phyloP scores from a whole-genome alignment of 2,329 filamentous ascomycete genomes.

The Talaromyces albobiverticillius region DNA sequence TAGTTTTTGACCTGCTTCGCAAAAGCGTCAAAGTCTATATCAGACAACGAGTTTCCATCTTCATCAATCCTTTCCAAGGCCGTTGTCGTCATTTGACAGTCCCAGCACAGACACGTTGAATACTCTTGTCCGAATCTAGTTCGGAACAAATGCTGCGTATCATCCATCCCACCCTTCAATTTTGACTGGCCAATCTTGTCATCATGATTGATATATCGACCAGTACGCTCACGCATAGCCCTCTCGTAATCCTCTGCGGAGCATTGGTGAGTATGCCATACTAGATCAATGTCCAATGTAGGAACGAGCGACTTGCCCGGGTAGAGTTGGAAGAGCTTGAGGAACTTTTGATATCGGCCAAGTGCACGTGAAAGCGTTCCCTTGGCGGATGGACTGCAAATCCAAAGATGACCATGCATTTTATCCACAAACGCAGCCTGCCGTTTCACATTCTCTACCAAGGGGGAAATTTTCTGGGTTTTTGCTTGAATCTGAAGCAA shows the following conservation, averaged over 20 bases:
- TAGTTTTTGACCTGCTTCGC: not conserved
- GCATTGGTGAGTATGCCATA: constrained; percentile 47
- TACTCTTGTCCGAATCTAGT: constrained; percentile 37
- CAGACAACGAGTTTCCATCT: not conserved
- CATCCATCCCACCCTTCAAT: constrained; percentile 26
- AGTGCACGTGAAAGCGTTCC: constrained; percentile 36
- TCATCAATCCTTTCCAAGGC: constrained; percentile 1
- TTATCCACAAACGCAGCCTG: constrained; percentile 42
- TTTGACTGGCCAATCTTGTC: constrained; percentile 32
- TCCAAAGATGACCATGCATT: constrained; percentile 41
- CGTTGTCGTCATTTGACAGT: constrained; percentile 5
- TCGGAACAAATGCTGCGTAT: constrained; percentile 29
- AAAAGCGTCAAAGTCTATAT: not conserved
- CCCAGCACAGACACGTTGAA: constrained; percentile 23
- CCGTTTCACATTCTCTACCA: constrained; percentile 34
- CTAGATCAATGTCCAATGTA: constrained; percentile 43
- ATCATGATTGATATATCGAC: constrained; percentile 38
- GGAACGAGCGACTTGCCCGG: constrained; percentile 34
- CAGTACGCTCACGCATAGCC: constrained; percentile 16
- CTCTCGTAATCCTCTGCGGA: constrained; percentile 27
- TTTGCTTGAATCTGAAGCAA: constrained; percentile 3
- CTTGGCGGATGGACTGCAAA: constrained; percentile 32
- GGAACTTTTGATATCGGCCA: constrained; percentile 39
- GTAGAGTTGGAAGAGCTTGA: constrained; percentile 31
- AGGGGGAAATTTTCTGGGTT: not conserved